A percentile compares a stretch with the other conserved stretches of the same genome.
These are phyloP conservation scores for Globisporangium cystogenes DNA, from an alignment of 352 stramenopile species.

Conservation along the genomic window DNA sequence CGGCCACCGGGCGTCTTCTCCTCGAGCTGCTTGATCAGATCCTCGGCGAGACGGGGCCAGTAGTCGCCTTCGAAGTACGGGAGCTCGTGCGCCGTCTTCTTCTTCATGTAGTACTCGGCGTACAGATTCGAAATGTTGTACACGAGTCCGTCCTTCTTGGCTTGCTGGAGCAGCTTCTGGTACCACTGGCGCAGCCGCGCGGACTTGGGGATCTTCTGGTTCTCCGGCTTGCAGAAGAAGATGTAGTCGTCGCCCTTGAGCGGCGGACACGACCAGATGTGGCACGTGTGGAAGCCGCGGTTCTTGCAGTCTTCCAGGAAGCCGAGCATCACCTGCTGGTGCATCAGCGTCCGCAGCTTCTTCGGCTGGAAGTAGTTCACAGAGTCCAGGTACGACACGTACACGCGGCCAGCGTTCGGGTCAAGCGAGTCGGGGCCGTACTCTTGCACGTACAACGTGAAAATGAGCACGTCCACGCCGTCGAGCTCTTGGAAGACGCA, in stretches of 20 bases:
- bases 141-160: conserved; percentile 77
- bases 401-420: conserved; percentile 78
- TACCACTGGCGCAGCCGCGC: conserved; percentile 85
- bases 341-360: conserved; percentile 83
- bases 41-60: conserved; percentile 97
- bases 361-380: conserved; percentile 89
- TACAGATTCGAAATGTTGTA: conserved; percentile 83
- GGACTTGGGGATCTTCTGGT: conserved; percentile 88
- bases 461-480: conserved; percentile 85
- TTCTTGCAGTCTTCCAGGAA: conserved; percentile 87
- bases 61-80: conserved; percentile 99
- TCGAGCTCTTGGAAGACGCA: conserved; percentile 89
- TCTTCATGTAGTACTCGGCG: conserved; percentile 86
- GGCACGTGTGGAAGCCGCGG: conserved; percentile 79
- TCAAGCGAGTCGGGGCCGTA: conserved; percentile 68
- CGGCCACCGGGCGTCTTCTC: conserved; percentile 74
- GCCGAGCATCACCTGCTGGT: conserved; percentile 85
- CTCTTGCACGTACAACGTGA: conserved; percentile 88
- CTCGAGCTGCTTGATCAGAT: conserved; percentile 98
- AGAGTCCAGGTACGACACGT: conserved; percentile 88
- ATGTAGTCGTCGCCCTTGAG: conserved; percentile 88
- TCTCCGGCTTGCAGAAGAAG: conserved; percentile 88
- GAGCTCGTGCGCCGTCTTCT: conserved; percentile 84
- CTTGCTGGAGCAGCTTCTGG: conserved; percentile 72
- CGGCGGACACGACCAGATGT: conserved; percentile 90